Base-by-base conservation (phyloP, 768 basidiomycete species). In the Dictyophora rubrovolvata region DNA sequence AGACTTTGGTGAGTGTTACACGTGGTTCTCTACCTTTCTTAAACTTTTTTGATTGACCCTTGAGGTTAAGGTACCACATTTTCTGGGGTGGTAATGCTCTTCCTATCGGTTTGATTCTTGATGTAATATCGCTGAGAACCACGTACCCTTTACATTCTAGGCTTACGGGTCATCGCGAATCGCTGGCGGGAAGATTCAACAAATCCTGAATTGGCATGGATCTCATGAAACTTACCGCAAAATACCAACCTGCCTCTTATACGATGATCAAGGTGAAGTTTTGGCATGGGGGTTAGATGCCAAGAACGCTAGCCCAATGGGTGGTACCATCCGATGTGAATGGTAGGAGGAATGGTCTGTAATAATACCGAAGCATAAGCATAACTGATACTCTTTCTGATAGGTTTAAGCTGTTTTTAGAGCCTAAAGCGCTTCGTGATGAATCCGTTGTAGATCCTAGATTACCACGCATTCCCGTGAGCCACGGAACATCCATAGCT, bases 101-200 rank as follows among this genome's bases (percentile, higher is more conserved):
- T 5, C 7, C 28, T 21, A 33, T 37, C 56, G 56, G 42, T 8
- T 16, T 22, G 35, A 48, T 52, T 34, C 20, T 52, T 11, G 11
- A 10, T 12, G 14, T 16, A 17, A 16, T 54, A n/a, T 18, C n/a
- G 52, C 28, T 28, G 28, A 28, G 4, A 28, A 28, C 22, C 8
- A 4, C 34, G 16, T 11, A 2, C 7, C 16, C 18, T 14, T 37
- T 23, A 23, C 10, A 20, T 46, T 17, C 23, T 64, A 90, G 88
- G 88, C 91, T 0, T 94, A 89, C 66, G 90, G 87, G 7, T 92
- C 89, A 8, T 86, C 89, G 11, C 84, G 91, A 62, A 87, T 92
- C 60, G 81, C 86, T 10, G 80, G 79, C 0, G 92, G 92, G 16
- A 77, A 78, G 63, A 79, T 92, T 5, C 91, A 91, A 63, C 90